A percentile compares a stretch with the other conserved stretches of the same genome.
phyloP scores from a whole-genome alignment of 1,139 yeast species.

The Saccharomyces hybrid region DNA sequence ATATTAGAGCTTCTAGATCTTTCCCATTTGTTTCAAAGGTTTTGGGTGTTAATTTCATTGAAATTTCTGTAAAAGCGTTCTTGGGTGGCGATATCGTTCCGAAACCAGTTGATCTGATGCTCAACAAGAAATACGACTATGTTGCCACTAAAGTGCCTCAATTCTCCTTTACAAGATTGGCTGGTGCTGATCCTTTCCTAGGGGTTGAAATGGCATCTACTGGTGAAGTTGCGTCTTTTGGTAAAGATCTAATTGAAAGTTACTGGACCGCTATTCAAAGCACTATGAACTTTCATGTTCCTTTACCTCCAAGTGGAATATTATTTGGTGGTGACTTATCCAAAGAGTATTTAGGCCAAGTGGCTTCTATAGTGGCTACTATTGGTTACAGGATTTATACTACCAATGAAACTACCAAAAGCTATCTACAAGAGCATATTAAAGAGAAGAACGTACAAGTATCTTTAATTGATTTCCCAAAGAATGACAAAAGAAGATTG shows the following conservation, averaged over 20 bases:
- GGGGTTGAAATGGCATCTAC: conserved; percentile 99
- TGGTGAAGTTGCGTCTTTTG: conserved; percentile 97
- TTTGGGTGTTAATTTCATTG: conserved; percentile 86
- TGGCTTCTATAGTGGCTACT: conserved; percentile 59
- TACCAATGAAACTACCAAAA: conserved; percentile 64
- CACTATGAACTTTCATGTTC: conserved; percentile 92
- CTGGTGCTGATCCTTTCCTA: conserved; percentile 97
- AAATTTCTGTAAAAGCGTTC: conserved; percentile 84
- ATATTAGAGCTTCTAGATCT: conserved; percentile 95
- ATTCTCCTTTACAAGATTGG: conserved; percentile 93
- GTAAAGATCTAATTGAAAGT: conserved; percentile 75
- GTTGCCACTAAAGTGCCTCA: conserved; percentile 98
- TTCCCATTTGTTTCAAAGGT: conserved; percentile 99
- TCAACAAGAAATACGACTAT: conserved; percentile 51
- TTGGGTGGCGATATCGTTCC: conserved; percentile 47
- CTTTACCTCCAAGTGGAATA: conserved; percentile 81
- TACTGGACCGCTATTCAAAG: conserved; percentile 97
- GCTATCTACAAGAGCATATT: conserved; percentile 50
- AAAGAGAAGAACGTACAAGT: conserved; percentile 33
- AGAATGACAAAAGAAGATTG: conserved; percentile 82
- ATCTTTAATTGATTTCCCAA: conserved; percentile 79
- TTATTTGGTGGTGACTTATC: conserved; percentile 89
- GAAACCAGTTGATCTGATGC: conserved; percentile 54
- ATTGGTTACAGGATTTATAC: conserved; percentile 67
- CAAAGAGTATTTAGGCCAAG: conserved; percentile 61